Percentiles rank a stretch among this genome's conserved stretches.
Conservation (phyloP, 2,329 filamentous ascomycete species). For the Emergomyces orientalis region DNA sequence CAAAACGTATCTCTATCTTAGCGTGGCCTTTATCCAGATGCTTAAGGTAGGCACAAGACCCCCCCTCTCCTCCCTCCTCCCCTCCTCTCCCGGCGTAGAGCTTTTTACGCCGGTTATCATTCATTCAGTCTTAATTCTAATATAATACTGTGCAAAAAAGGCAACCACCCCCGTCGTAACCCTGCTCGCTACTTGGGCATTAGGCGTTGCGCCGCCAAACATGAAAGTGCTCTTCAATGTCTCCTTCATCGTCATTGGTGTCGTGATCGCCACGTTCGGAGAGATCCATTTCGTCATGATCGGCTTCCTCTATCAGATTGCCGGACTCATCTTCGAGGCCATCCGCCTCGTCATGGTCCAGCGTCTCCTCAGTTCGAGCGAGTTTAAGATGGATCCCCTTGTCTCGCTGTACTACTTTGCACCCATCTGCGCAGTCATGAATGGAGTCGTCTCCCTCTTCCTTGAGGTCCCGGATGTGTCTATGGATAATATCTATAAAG, state of each 20-base stretch:
- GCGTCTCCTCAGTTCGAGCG: conserved; percentile 64
- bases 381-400: conserved; percentile 81
- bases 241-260: conserved; percentile 86
- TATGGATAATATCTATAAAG: conserved; percentile 54
- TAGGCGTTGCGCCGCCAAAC: conserved; percentile 76
- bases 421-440: conserved; percentile 73
- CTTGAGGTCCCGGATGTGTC: conserved; percentile 60
- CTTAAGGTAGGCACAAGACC: conserved; percentile 62
- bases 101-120: conserved; percentile 13
- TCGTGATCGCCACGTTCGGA: conserved; percentile 86
- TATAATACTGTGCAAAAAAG: conserved; percentile 34
- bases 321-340: conserved; percentile 71
- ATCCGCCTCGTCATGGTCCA: conserved; percentile 78
- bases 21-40: conserved; percentile 98
- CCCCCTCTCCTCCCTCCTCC: no score
- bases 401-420: conserved; percentile 87
- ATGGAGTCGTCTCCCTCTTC: conserved; percentile 59
- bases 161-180: conserved; percentile 93
- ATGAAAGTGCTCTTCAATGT: conserved; percentile 85
- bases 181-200: conserved; percentile 76
- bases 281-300: conserved; percentile 77
- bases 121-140: neutral
- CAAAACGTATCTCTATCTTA: conserved; percentile 88
- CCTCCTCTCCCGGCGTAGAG: neutral
- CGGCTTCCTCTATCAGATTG: conserved; percentile 61